Evolutionary conservation across 805 yeast species (phyloP), one percentile per base, ranked within the genome.

Genomic region (Kuraishia ogatae): DNA sequence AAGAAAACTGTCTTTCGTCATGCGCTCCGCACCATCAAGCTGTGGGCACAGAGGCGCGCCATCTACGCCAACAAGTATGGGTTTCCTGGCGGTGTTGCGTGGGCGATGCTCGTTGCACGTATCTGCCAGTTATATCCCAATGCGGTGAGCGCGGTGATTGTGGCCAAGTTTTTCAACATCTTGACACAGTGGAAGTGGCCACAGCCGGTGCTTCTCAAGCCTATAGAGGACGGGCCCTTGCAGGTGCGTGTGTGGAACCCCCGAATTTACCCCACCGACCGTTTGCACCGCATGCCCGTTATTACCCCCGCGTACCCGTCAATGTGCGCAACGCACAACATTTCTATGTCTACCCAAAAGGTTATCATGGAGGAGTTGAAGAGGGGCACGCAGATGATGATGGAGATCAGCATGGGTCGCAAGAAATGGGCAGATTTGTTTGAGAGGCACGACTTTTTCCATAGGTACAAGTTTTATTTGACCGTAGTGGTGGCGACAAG

Each of bases 71-170:
- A 94, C 66, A 87, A 94, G 50, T 89, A 87, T 78, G 99, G 99
- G 0, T 94, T 93, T 71, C 99, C 98, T 0, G 99, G 99, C 64
- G 99, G 99, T 70, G 99, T 94, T 52, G 99, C 99, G 1, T 94
- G 99, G 99, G 99, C 99, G 0, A 94, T 94, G 97, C 70, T 94
- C 48, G 97, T 92, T n/a, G 99, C 98, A 1, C 79, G 99, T 63
- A 90, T 94, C 28, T 94, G 99, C 70, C 99, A 94, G 68, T 72
- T 94, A 53, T 94, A 93, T 67, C 99, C 99, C 10, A 93, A 93
- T 70, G 96, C 98, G 0, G 96, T 91, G 13, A 85, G 97, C 58
- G 89, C 98, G 0, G 90, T 88, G 2, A 87, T 94, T 53, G 85
- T 94, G n/a, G 83, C 86, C 57, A 88, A 91, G 66, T 94, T 94